phyloP scores from a whole-genome alignment of 1,284 basidiomycete genomes.

The Abortiporus biennis region DNA sequence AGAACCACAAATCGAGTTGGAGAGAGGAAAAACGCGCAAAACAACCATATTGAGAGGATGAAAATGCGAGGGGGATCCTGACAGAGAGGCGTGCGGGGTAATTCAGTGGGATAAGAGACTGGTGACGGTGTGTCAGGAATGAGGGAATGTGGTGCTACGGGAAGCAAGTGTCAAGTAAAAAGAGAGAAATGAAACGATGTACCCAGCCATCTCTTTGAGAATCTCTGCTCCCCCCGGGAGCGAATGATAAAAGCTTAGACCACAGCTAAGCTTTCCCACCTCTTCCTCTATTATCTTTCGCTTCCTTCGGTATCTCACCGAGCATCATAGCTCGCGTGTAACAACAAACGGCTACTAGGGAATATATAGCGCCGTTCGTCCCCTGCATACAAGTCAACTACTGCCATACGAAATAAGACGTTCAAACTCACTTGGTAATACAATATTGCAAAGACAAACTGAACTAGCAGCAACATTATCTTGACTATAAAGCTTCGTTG shows the following conservation, averaged over 20 bases:
- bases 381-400: constrained; percentile 38
- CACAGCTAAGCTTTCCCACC: constrained; percentile 45
- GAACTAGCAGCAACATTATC: constrained; percentile 58
- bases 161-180: constrained; percentile 1
- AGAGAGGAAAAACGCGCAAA: too few species aligned
- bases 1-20: too few species aligned
- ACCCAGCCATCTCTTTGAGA: constrained; percentile 15
- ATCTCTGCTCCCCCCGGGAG: constrained; percentile 5
- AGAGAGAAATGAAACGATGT: constrained; percentile 8
- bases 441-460: constrained; percentile 60
- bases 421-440: constrained; percentile 68
- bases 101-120: too few species aligned
- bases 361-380: constrained; percentile 70
- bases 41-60: too few species aligned
- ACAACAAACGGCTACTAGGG: constrained; percentile 58
- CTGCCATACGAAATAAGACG: not conserved
- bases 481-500: constrained; percentile 62
- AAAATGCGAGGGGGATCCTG: not conserved
- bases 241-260: constrained; percentile 12
- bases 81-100: not conserved
- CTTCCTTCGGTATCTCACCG: constrained; percentile 62
- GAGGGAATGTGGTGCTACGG: not conserved
- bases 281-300: constrained; percentile 57
- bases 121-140: too few species aligned
- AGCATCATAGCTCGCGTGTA: constrained; percentile 57